phyloP scores from a whole-genome alignment of 2,329 filamentous ascomycete species.

The Colletotrichum gloeosporioides region DNA sequence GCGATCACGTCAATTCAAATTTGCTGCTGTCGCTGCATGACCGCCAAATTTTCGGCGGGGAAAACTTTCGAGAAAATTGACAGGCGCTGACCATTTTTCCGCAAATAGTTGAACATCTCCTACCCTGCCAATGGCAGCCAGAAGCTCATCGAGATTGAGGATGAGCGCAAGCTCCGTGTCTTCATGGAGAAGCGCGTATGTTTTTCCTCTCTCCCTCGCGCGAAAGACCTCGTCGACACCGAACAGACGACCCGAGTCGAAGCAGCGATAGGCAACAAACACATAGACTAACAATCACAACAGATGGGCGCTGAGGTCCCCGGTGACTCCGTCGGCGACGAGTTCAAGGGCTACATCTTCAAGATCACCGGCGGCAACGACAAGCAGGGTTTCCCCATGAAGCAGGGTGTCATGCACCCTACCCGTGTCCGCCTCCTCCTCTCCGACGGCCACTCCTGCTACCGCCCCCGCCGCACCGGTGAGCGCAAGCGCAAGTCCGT shows the following conservation, averaged over 20 bases:
- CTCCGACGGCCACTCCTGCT: constrained; percentile 97
- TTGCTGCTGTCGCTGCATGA: background rate
- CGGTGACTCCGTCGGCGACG: constrained; percentile 94
- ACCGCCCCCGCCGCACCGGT: constrained; percentile 95
- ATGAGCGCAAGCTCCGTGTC: constrained; percentile 98
- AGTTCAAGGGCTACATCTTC: constrained; percentile 99
- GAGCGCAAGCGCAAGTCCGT: constrained; percentile 99
- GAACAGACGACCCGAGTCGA: constrained; percentile 4
- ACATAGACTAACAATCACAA: constrained; percentile 36
- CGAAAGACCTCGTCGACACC: constrained; percentile 2
- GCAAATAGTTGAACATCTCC: constrained; percentile 65
- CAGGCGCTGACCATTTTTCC: constrained; percentile 35
- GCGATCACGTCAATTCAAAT: background rate
- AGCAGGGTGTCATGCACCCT: constrained; percentile 99
- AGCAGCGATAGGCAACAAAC: constrained; percentile 3
- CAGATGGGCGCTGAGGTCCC: constrained; percentile 91
- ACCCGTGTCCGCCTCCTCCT: constrained; percentile 98
- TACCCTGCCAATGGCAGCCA: constrained; percentile 99
- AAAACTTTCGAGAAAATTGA: background rate
- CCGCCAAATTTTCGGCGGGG: background rate
- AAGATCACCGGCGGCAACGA: constrained; percentile 99
- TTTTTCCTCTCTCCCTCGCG: constrained; percentile 27
- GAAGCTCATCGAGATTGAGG: constrained; percentile 98
- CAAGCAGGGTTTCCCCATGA: constrained; percentile 99
- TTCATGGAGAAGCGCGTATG: constrained; percentile 98